phyloP scores from a whole-genome alignment of 495 filamentous ascomycete genomes.

The Neurospora cerealis region DNA sequence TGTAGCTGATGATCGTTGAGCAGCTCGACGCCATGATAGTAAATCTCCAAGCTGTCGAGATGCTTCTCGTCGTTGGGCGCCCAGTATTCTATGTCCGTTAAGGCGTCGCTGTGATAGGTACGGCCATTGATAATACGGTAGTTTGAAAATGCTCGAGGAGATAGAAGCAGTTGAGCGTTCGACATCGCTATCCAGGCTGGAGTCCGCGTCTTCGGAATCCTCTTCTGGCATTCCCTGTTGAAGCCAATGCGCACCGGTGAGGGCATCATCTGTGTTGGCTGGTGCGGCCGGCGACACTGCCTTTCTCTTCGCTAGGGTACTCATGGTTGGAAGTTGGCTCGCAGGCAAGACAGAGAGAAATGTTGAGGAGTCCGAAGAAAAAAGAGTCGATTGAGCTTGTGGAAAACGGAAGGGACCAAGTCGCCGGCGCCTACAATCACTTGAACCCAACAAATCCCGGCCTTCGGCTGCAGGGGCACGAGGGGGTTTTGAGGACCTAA shows the following conservation, averaged over 20 bases:
- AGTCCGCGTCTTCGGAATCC: background rate
- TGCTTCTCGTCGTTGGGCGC: conserved; percentile 19
- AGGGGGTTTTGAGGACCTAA: background rate
- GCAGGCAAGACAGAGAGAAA: background rate
- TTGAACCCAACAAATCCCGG: background rate
- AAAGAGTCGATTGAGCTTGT: background rate
- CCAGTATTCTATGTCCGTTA: conserved; percentile 1
- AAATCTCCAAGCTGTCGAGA: conserved; percentile 16
- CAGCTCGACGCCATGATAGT: background rate
- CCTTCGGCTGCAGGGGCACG: background rate
- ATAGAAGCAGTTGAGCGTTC: conserved; percentile 30
- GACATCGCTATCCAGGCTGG: background rate
- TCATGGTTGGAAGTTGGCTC: background rate
- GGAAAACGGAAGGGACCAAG: background rate
- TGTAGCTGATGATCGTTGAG: background rate
- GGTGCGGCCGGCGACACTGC: background rate
- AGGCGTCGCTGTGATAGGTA: conserved; percentile 22
- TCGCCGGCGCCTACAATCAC: background rate
- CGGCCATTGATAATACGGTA: conserved; percentile 29
- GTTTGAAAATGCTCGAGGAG: conserved; percentile 31
- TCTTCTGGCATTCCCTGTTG: background rate
- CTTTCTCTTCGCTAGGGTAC: background rate
- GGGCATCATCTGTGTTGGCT: background rate
- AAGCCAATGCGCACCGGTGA: background rate
- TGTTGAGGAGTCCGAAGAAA: background rate